Base-by-base conservation (phyloP, 73 alveolate species). In the Stentor roeselii region DNA sequence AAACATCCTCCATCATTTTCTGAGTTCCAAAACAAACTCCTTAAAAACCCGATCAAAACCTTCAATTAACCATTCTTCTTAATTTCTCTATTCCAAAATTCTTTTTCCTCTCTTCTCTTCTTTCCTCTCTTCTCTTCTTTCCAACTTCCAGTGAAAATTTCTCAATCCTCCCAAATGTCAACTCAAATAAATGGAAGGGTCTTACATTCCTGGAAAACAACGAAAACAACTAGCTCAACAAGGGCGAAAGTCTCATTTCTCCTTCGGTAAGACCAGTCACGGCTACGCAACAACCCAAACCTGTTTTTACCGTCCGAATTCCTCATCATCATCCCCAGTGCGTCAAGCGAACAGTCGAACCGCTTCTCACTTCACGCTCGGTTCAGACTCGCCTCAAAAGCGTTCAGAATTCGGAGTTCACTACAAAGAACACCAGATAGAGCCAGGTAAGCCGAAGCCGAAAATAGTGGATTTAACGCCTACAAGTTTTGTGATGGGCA, bases 131-230 rank as follows among this genome's bases (percentile, higher is more conserved):
- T n/a, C n/a, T n/a, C n/a, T n/a, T n/a, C n/a, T n/a, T n/a, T n/a
- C n/a, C n/a, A n/a, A n/a, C n/a, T n/a, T n/a, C n/a, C n/a, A n/a
- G n/a, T n/a, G n/a, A n/a, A n/a, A n/a, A n/a, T n/a, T n/a, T n/a
- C n/a, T n/a, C n/a, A n/a, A n/a, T n/a, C n/a, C n/a, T n/a, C n/a
- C n/a, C n/a, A n/a, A n/a, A n/a, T n/a, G n/a, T n/a, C n/a, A n/a
- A n/a, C n/a, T n/a, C n/a, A n/a, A n/a, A n/a, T n/a, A n/a, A 67
- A 67, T 67, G 80, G 41, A 67, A 67, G 80, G 80, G 34, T 15
- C 42, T 32, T 67, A 67, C 2, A 30, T 67, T 36, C 80, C 80
- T 27, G 80, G 80, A 67, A 21, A 21, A 21, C 80, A 67, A 11
- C n/a, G 80, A 67, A 40, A 14, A 21, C 21, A 67, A 67, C 21